Conservation (phyloP, 129 eudicot species). For the Artemisia annua region DNA sequence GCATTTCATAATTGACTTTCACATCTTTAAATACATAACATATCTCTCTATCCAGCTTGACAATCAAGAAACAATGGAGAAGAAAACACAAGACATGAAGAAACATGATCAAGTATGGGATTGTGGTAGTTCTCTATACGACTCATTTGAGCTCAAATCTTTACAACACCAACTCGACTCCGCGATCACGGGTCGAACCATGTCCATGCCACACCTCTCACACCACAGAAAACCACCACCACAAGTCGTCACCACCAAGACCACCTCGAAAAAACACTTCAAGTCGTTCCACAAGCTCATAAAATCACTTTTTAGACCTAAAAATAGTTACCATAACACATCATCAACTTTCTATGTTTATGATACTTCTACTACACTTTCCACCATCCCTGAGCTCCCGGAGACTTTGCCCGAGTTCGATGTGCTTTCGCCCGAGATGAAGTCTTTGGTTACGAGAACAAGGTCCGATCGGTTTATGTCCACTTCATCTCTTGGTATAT, state of each 20-base stretch:
- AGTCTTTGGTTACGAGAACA: conserved; percentile 56
- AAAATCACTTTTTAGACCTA: conserved; percentile 60
- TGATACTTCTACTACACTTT: conserved; percentile 48
- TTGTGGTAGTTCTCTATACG: conserved; percentile 89
- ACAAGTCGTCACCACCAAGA: background rate
- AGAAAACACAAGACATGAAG: conserved; percentile 24
- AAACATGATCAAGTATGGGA: conserved; percentile 55
- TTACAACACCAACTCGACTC: conserved; percentile 76
- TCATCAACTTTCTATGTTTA: conserved; percentile 36
- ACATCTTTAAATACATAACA: conserved; percentile 7
- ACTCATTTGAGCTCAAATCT: conserved; percentile 83
- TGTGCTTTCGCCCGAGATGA: conserved; percentile 62
- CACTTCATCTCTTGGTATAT: conserved; percentile 61
- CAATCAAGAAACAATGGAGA: conserved; percentile 15
- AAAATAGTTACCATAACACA: conserved; percentile 17
- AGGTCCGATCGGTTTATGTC: conserved; percentile 62
- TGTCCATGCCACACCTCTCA: conserved; percentile 91
- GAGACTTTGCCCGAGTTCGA: conserved; percentile 46
- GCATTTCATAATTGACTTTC: conserved; percentile 1
- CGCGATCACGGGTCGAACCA: conserved; percentile 62
- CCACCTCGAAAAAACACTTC: conserved; percentile 40
- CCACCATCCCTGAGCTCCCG: conserved; percentile 70
- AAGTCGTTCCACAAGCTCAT: conserved; percentile 64
- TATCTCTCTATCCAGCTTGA: conserved; percentile 5
- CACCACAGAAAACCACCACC: conserved; percentile 37